Evolutionary conservation across 371 early-diverging fungal genomes (phyloP).

Genomic region (Mucor racemosus): DNA sequence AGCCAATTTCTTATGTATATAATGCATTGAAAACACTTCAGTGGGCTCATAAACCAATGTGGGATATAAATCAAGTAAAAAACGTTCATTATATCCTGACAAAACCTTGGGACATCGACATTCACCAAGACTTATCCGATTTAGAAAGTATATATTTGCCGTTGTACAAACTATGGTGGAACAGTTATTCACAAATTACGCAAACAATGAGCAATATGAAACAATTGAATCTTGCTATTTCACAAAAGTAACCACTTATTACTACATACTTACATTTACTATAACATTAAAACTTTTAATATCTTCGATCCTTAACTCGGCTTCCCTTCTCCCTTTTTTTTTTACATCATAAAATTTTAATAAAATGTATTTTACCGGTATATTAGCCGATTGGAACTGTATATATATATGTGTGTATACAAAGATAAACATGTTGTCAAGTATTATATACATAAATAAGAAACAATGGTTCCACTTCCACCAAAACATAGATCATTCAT

Average conservation of each 20-base stretch:
- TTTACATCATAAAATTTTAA: neutral
- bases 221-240: neutral
- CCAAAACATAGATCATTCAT: constrained; percentile 22
- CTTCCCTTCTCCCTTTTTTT: neutral
- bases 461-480: constrained; percentile 20
- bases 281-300: neutral
- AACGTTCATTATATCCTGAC: constrained; percentile 43
- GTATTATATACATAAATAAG: too few relatives aligned
- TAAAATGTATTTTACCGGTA: neutral
- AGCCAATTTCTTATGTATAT: constrained; percentile 48
- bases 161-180: constrained; percentile 43
- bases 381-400: neutral
- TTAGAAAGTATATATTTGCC: constrained; percentile 25
- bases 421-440: neutral
- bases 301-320: neutral
- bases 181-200: constrained; percentile 13
- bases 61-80: constrained; percentile 39
- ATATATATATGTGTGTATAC: neutral
- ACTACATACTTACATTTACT: neutral
- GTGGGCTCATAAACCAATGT: constrained; percentile 47
- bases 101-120: constrained; percentile 42
- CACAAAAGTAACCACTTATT: neutral
- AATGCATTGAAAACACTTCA: constrained; percentile 62
- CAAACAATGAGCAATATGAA: neutral
- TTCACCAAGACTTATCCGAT: constrained; percentile 17